Percentiles rank a stretch among this genome's conserved stretches.
Conservation (phyloP, 2,329 filamentous ascomycete genomes). For the Arthrocladium fulminans region DNA sequence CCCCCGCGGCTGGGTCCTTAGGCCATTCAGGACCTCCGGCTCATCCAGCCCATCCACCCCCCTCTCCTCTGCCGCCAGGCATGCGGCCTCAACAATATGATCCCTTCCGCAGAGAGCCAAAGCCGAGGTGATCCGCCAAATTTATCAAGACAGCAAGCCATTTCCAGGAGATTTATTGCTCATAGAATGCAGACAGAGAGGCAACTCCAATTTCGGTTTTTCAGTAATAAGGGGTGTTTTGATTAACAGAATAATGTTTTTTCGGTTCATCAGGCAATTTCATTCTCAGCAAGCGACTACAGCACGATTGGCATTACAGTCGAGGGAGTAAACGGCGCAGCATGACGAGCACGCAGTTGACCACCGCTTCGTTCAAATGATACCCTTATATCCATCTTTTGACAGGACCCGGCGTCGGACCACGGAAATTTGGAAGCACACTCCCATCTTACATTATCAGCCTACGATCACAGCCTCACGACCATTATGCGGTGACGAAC, state of each 20-base stretch:
- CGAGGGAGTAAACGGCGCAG: not conserved
- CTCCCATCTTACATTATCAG: not conserved
- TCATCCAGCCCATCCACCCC: conserved; percentile 7
- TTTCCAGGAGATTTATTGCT: not conserved
- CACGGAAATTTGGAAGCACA: not conserved
- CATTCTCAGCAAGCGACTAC: not conserved
- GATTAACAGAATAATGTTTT: too few species aligned
- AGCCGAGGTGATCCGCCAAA: not conserved
- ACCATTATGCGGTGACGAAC: not conserved
- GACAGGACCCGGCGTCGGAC: not conserved
- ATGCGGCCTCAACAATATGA: conserved; percentile 19
- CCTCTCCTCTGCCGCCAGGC: conserved; percentile 10
- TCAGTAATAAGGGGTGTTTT: not conserved
- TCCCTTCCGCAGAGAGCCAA: conserved; percentile 17
- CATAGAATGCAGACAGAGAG: conserved; percentile 4
- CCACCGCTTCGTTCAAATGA: not conserved
- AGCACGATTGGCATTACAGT: not conserved
- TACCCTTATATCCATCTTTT: not conserved
- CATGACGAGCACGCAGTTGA: not conserved
- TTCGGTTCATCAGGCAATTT: too few species aligned
- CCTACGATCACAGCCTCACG: conserved; percentile 2
- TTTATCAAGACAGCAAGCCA: not conserved
- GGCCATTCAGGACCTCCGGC: conserved; percentile 10
- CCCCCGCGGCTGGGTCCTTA: not conserved
- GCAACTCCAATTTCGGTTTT: conserved; percentile 1